phyloP scores from a whole-genome alignment of 768 basidiomycete genomes.

The Mrakia frigida region DNA sequence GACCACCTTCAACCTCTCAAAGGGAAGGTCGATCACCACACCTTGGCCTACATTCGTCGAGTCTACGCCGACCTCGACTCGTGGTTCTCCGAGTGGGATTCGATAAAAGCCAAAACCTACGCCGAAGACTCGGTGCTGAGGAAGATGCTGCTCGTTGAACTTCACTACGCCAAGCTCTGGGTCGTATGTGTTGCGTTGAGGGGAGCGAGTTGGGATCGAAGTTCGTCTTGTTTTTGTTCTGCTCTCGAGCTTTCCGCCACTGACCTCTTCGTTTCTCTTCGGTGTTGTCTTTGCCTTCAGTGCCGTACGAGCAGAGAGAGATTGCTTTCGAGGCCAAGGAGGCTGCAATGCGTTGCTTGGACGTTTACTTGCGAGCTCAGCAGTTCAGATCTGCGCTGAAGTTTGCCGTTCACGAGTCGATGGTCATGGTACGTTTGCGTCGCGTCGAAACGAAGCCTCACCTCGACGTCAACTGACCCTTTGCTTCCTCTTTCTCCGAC shows the following conservation, averaged over 20 bases:
- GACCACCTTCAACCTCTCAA: conserved; percentile 81
- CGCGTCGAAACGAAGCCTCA: conserved; percentile 28
- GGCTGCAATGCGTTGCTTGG: conserved; percentile 76
- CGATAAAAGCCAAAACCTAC: conserved; percentile 73
- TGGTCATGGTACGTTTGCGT: conserved; percentile 86
- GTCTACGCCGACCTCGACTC: conserved; percentile 80
- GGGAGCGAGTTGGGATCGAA: conserved; percentile 71
- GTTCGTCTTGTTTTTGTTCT: neutral
- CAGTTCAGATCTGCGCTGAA: conserved; percentile 68
- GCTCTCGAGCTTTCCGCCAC: no score
- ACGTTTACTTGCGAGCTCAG: conserved; percentile 66
- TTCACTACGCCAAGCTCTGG: conserved; percentile 93
- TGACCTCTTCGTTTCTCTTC: neutral
- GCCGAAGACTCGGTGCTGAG: conserved; percentile 79
- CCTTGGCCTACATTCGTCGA: conserved; percentile 77
- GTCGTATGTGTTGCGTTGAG: conserved; percentile 85
- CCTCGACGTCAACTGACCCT: neutral
- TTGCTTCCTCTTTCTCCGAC: neutral
- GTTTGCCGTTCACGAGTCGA: conserved; percentile 87
- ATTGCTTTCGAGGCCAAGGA: conserved; percentile 92
- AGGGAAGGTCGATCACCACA: conserved; percentile 77
- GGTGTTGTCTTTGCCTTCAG: neutral
- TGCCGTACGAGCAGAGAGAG: conserved; percentile 14
- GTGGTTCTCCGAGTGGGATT: conserved; percentile 48
- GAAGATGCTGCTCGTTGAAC: conserved; percentile 79